A percentile compares a stretch with the other conserved stretches of the same genome.
Conservation (phyloP, 805 yeast genomes). For the Hanseniaspora taiwanica region DNA sequence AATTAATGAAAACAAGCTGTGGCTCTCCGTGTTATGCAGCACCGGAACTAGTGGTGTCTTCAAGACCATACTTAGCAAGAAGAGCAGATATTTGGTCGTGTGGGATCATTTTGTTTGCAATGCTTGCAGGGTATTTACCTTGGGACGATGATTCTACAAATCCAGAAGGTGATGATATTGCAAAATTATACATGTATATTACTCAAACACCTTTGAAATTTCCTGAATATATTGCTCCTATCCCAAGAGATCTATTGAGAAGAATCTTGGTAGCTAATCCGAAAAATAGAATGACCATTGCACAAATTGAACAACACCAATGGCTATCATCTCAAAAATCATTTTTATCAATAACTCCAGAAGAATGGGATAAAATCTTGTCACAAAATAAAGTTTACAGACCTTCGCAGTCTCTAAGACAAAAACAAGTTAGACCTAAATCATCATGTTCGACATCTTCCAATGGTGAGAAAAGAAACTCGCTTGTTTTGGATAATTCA, state of each 20-base stretch:
- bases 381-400: conserved; percentile 23
- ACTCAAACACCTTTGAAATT: conserved; percentile 85
- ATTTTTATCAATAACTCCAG: conserved; percentile 71
- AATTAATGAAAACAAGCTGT: conserved; percentile 86
- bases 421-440: conserved; percentile 15
- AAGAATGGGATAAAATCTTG: conserved; percentile 66
- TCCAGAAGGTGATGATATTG: conserved; percentile 92
- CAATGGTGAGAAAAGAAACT: conserved; percentile 27
- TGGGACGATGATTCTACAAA: conserved; percentile 95
- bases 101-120: conserved; percentile 90
- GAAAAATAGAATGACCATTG: conserved; percentile 51
- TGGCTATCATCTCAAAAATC: conserved; percentile 83
- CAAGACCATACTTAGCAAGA: conserved; percentile 77
- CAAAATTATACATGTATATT: conserved; percentile 79
- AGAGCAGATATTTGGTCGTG: conserved; percentile 96
- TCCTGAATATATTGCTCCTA: conserved; percentile 84
- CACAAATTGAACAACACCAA: conserved; percentile 63
- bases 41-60: conserved; percentile 86
- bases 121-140: conserved; percentile 94
- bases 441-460: conserved; percentile 30
- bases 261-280: conserved; percentile 82
- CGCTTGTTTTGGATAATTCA: conserved; percentile 22
- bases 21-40: conserved; percentile 99
- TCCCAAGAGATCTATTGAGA: conserved; percentile 82
- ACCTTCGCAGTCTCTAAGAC: conserved; percentile 11